Evolutionary conservation across 2,329 filamentous ascomycete species (phyloP).

Genomic region (Plectosphaerella plurivora): DNA sequence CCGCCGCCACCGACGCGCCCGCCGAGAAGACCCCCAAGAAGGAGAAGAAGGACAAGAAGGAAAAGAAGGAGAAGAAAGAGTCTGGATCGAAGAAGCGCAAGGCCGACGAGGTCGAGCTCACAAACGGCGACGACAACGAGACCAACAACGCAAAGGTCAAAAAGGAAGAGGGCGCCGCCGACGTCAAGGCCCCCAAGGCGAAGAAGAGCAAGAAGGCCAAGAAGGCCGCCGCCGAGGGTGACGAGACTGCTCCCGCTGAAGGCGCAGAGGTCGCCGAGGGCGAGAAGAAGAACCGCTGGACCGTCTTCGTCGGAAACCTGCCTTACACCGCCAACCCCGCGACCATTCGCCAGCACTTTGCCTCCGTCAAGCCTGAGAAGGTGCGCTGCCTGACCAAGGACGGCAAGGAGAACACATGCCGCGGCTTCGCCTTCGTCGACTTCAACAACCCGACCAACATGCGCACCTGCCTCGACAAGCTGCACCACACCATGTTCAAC

Average conservation of each 20-base stretch:
- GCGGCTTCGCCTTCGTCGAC: constrained; percentile 83
- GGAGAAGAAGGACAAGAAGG: constrained; percentile 23
- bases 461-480: constrained; percentile 87
- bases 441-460: constrained; percentile 83
- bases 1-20: constrained; percentile 10
- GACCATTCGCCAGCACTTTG: constrained; percentile 71
- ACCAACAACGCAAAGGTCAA: constrained; percentile 18
- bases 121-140: constrained; percentile 12
- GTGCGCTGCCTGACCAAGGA: constrained; percentile 72
- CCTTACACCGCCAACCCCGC: constrained; percentile 75
- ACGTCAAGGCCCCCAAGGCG: constrained; percentile 15
- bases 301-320: constrained; percentile 82
- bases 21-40: constrained; percentile 23
- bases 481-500: constrained; percentile 78
- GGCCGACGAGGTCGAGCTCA: constrained; percentile 10
- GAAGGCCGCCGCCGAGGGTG: constrained; percentile 16
- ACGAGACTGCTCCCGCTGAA: constrained; percentile 15
- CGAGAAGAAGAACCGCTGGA: constrained; percentile 54
- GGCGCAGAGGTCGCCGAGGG: background rate
- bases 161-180: constrained; percentile 24
- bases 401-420: constrained; percentile 56
- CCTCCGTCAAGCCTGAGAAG: constrained; percentile 63
- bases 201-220: constrained; percentile 31
- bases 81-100: constrained; percentile 18
- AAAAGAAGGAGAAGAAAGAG: constrained; percentile 26